Evolutionary conservation across 768 basidiomycete species (phyloP).

Genomic region (Auricularia auricula-judae): DNA sequence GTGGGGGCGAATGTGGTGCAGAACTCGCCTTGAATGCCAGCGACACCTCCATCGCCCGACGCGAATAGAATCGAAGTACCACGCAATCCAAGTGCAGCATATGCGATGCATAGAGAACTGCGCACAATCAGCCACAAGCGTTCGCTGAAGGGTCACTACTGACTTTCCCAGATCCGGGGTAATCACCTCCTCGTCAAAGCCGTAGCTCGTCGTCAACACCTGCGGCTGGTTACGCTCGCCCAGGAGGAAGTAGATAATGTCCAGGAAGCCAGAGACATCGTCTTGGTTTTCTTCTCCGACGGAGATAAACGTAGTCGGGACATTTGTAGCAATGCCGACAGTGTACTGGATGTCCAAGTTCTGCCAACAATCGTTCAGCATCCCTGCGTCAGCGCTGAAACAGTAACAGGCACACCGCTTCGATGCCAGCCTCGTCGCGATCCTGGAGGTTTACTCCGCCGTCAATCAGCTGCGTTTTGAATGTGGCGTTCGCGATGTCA

Average conservation of each 20-base stretch:
- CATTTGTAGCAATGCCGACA: constrained; percentile 19
- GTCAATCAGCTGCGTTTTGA: constrained; percentile 5
- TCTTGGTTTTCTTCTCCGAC: constrained; percentile 12
- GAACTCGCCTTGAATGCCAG: constrained; percentile 1
- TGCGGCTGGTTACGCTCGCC: background rate
- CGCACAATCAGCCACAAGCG: constrained; percentile 13
- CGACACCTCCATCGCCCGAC: constrained; percentile 16
- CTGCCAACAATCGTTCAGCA: constrained; percentile 2
- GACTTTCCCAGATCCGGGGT: constrained; percentile 1
- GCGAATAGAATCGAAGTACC: constrained; percentile 11
- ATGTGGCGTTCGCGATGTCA: constrained; percentile 7
- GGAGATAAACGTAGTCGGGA: constrained; percentile 19
- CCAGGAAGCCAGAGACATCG: constrained; percentile 15
- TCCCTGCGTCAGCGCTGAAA: too few species aligned
- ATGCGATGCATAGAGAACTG: constrained; percentile 21
- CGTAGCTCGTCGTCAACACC: constrained; percentile 5
- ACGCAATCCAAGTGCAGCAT: constrained; percentile 14
- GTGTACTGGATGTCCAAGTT: constrained; percentile 29
- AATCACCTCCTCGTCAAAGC: constrained; percentile 3
- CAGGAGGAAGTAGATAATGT: constrained; percentile 18
- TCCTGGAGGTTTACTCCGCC: constrained; percentile 8
- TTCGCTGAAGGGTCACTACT: background rate
- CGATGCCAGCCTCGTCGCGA: constrained; percentile 4
- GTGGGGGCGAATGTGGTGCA: constrained; percentile 12
- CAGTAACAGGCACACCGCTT: constrained; percentile 1